These are phyloP conservation scores for Aspergillus fumigatiaffinis DNA, from an alignment of 2,329 filamentous ascomycete genomes.

Conservation along the genomic window DNA sequence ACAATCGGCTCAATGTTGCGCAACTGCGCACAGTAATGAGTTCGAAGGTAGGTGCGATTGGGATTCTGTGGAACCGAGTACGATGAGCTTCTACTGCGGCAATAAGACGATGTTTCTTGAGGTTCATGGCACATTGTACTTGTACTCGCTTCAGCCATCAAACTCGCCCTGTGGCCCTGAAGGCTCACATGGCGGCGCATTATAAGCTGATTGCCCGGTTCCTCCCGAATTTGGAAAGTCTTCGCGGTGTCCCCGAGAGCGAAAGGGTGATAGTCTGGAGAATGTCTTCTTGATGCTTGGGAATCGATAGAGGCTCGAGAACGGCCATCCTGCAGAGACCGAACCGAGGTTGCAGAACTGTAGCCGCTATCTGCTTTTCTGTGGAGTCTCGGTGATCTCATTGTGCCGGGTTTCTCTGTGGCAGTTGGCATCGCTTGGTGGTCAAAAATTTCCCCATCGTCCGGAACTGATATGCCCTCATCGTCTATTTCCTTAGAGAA, in stretches of 20 bases:
- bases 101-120: not conserved
- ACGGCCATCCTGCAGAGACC: slow-evolving; percentile 23
- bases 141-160: slow-evolving; percentile 12
- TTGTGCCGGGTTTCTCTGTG: slow-evolving; percentile 8
- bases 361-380: slow-evolving; percentile 38
- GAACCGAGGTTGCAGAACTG: slow-evolving; percentile 33
- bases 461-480: slow-evolving; percentile 13
- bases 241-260: slow-evolving; percentile 13
- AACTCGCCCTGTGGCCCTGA: slow-evolving; percentile 9
- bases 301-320: slow-evolving; percentile 25
- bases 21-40: slow-evolving; percentile 13
- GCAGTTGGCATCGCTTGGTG: slow-evolving; percentile 12
- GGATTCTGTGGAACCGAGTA: slow-evolving; percentile 1
- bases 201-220: slow-evolving; percentile 5
- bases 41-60: slow-evolving; percentile 1
- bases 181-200: slow-evolving; percentile 18
- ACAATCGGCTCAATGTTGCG: slow-evolving; percentile 6
- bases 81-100: slow-evolving; percentile 12
- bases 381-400: slow-evolving; percentile 20
- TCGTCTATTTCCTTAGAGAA: slow-evolving; percentile 15
- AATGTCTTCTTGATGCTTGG: slow-evolving; percentile 15
- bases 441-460: slow-evolving; percentile 15
- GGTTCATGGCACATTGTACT: slow-evolving; percentile 14
- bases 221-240: slow-evolving; percentile 4
- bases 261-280: slow-evolving; percentile 9